Base-by-base conservation (phyloP, 2,329 filamentous ascomycete genomes). In the Escovopsis weberi region DNA sequence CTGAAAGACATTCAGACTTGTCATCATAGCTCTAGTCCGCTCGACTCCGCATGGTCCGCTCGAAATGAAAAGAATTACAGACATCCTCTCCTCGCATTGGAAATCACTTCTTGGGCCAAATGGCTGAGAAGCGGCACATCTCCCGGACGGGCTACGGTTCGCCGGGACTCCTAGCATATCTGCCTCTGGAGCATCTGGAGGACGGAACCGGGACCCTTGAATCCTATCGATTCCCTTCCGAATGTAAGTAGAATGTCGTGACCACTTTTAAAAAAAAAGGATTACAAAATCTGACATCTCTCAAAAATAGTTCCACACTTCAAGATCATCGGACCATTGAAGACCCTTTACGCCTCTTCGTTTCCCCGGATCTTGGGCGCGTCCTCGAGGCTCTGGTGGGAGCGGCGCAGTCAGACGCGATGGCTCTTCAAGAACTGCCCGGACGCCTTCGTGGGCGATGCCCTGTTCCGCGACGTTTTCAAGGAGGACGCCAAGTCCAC, bases 401-500 rank as follows among this genome's bases (percentile, higher is more conserved):
- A 55, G 48, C 52, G 58, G 23, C 52, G 58, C 44, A 46, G 54
- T 4, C 68, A 72, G 44, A 59, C 59, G 39, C 61, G 61, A 58
- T 77, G 71, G 71, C 63, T 78, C 4, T 52, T 66, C 37, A 67
- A 68, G 36, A 57, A 58, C 30, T 61, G 70, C n/a, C 72, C 74
- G 1, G 69, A 74, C 45, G 68, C 69, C 3, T 63, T 63, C 41
- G 52, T 66, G 40, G 65, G 63, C 19, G 61, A 62, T 32, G 50
- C 54, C 0, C 54, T 50, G 4, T 47, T 63, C 5, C 51, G 54
- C 4, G 53, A 51, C 1, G 47, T 59, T 3, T 50, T 70, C 5
- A 48, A 57, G 8, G 61, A 67, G 33, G 65, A 65, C 12, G 54
- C 60, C 48, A 43, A 53, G 26, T 54, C 52, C 12, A 57, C 58